phyloP scores from a whole-genome alignment of 495 filamentous ascomycete genomes.

The Xylaria telfairii region DNA sequence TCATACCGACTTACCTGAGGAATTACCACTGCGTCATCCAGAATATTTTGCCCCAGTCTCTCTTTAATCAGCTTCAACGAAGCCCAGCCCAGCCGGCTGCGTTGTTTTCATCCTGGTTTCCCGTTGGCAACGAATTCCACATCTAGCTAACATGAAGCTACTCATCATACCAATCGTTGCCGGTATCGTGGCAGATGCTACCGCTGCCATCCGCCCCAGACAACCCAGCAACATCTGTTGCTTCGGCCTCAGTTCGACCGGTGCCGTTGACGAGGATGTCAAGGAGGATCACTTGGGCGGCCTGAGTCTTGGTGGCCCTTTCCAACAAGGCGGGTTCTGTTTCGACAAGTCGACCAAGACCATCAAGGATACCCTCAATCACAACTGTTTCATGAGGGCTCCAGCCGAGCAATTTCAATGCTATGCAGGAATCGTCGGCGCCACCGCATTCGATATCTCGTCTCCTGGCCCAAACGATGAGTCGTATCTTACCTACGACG shows the following conservation, averaged over 20 bases:
- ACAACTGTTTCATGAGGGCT: conserved; percentile 40
- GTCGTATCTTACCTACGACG: conserved; percentile 35
- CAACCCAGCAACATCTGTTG: conserved; percentile 31
- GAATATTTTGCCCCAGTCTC: not conserved
- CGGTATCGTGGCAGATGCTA: conserved; percentile 17
- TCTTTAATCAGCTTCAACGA: not conserved
- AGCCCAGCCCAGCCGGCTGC: not conserved
- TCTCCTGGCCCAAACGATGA: conserved; percentile 19
- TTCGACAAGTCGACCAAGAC: conserved; percentile 34
- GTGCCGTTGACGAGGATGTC: conserved; percentile 31
- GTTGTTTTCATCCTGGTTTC: not conserved
- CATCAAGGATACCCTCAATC: conserved; percentile 34
- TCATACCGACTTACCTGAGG: conserved; percentile 22
- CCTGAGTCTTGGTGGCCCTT: conserved; percentile 35
- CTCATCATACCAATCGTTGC: conserved; percentile 29
- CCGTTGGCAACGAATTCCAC: not conserved
- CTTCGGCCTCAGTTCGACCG: conserved; percentile 38
- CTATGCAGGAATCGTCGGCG: conserved; percentile 33
- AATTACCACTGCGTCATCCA: conserved; percentile 12
- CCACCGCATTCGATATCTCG: conserved; percentile 32
- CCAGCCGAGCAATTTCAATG: conserved; percentile 38
- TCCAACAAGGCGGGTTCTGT: conserved; percentile 39
- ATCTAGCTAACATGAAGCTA: conserved; percentile 28
- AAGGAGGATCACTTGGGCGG: conserved; percentile 36
- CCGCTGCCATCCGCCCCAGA: conserved; percentile 26